Base-by-base conservation (phyloP, 108 stramenopile species). In the Fragilaria crotonensis region DNA sequence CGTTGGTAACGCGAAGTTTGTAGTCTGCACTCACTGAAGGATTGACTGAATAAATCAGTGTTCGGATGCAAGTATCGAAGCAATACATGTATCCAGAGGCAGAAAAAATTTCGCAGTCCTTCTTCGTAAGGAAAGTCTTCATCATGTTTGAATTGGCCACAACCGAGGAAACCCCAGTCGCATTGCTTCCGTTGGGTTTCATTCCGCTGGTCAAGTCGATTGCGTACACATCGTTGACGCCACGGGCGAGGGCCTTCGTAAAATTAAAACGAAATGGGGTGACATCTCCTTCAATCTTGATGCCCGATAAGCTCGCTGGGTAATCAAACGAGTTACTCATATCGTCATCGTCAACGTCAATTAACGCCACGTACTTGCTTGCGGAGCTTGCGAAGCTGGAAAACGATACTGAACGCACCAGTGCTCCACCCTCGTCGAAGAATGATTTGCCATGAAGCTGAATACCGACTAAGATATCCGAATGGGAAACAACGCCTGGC, bases 1-100 rank as follows among this genome's bases (percentile, higher is more conserved):
- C n/a, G n/a, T n/a, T 59, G 2, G 44, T 57, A 25, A 77, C 55
- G 18, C 28, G 19, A 3, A 77, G 45, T 48, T 66, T 73, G 31
- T 52, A 47, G 45, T 70, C 52, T 29, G 69, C 72, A 0, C 68
- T 73, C 25, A 58, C 72, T 25, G 64, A 68, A 23, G 69, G 76
- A 30, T 77, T 72, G 18, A 74, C 70, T 5, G 25, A 30, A 28
- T 57, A 59, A 14, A 57, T 61, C 1, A 79, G 29, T 7, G 66
- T 67, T 30, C 74, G 55, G 11, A 75, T 27, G 46, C 78, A 79
- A 20, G 62, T 19, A 18, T 64, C 53, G 5, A 63, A 7, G 41
- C 78, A 79, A 36, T 64, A 76, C 1, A 66, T 23, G 27, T 54
- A 53, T 30, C 60, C 22, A 7, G 28, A 17, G 1, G 41, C 14